These are phyloP conservation scores for Periconia sp. DNA, from an alignment of 2,329 filamentous ascomycete genomes.

Conservation along the genomic window DNA sequence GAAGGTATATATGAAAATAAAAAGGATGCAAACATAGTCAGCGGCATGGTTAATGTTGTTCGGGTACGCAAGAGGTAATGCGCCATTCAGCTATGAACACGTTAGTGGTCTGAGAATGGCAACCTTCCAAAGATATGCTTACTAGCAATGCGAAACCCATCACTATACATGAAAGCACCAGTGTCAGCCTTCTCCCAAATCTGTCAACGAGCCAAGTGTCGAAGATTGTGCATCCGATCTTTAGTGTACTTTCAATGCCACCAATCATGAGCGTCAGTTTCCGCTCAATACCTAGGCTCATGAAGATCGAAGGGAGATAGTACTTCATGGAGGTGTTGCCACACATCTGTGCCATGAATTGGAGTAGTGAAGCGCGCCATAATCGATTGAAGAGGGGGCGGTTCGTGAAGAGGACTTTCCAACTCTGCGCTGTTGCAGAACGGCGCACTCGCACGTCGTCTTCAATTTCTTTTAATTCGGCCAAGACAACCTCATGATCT, in stretches of 20 bases:
- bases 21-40: constrained; percentile 60
- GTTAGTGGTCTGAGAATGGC: too few relatives aligned
- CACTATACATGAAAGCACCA: constrained; percentile 57
- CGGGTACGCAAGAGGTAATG: constrained; percentile 59
- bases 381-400: constrained; percentile 57
- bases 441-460: constrained; percentile 51
- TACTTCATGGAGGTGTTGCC: constrained; percentile 67
- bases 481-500: constrained; percentile 40
- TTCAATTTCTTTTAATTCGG: constrained; percentile 54
- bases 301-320: constrained; percentile 62
- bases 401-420: constrained; percentile 59
- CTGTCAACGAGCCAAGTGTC: constrained; percentile 65
- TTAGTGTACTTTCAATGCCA: constrained; percentile 63
- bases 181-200: constrained; percentile 57
- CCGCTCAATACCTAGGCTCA: constrained; percentile 57
- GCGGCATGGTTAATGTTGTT: constrained; percentile 55
- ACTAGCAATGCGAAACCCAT: constrained; percentile 63
- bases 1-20: constrained; percentile 65
- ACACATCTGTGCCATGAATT: constrained; percentile 67
- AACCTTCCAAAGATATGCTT: too few relatives aligned
- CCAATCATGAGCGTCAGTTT: constrained; percentile 59
- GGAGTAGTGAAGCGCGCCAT: constrained; percentile 63
- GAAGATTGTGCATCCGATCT: constrained; percentile 62
- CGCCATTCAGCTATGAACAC: constrained; percentile 62
- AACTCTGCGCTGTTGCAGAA: constrained; percentile 44